These are phyloP conservation scores for Actinidia polygama DNA, from an alignment of 179 eudicot genomes.

Conservation along the genomic window DNA sequence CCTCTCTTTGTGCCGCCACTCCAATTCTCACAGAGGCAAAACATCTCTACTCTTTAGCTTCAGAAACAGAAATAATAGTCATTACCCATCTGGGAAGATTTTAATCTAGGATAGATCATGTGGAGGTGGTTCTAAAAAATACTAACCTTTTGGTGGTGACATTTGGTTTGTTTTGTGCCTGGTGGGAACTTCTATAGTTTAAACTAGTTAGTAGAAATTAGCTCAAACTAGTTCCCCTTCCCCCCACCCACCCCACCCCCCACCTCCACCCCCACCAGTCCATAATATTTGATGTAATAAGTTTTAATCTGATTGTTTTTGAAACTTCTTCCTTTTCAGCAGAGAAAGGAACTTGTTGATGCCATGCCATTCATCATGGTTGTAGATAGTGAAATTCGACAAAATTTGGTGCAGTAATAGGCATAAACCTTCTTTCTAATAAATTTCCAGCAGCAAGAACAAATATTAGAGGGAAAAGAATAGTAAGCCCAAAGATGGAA, in stretches of 20 bases:
- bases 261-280: too few relatives aligned
- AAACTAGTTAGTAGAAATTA: not conserved
- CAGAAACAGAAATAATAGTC: constrained; percentile 1
- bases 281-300: not conserved
- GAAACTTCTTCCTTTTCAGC: constrained; percentile 47
- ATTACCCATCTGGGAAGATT: constrained; percentile 1
- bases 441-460: too few relatives aligned
- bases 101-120: not conserved
- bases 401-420: too few relatives aligned
- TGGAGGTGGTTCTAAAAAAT: not conserved
- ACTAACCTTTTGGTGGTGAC: not conserved
- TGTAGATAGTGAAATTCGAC: constrained; percentile 68
- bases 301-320: constrained; percentile 1
- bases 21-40: too few relatives aligned
- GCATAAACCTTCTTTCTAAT: too few relatives aligned
- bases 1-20: too few relatives aligned
- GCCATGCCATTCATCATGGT: constrained; percentile 74
- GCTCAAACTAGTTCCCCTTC: constrained; percentile 6
- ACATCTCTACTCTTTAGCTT: too few relatives aligned
- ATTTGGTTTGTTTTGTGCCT: not conserved
- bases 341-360: constrained; percentile 87
- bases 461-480: too few relatives aligned
- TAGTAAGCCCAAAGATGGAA: too few relatives aligned
- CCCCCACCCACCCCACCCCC: too few relatives aligned
- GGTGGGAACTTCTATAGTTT: not conserved